Evolutionary conservation across 139 green algal genomes (phyloP).

Genomic region (Deuterostichococcus epilithicus): DNA sequence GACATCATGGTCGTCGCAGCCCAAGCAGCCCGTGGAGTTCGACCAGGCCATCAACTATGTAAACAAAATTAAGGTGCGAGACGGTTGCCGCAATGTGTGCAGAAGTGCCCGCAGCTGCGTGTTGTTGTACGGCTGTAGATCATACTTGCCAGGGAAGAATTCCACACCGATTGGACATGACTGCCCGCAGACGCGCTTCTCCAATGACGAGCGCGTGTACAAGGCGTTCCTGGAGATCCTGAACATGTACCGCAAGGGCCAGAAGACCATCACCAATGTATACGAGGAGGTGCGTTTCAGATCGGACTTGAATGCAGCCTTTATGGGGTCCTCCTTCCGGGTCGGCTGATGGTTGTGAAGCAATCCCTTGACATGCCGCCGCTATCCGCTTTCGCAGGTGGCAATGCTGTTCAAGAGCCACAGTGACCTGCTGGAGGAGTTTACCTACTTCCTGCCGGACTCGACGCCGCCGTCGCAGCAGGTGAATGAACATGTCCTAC

Average conservation of each 20-base stretch:
- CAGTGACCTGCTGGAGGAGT: conserved; percentile 93
- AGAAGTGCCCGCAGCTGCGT: not conserved
- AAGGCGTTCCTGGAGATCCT: conserved; percentile 99
- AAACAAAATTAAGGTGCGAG: conserved; percentile 97
- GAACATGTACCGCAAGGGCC: conserved; percentile 98
- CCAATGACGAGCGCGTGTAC: conserved; percentile 94
- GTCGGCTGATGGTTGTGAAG: too few relatives aligned
- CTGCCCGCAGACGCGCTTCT: conserved; percentile 75
- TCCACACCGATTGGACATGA: not conserved
- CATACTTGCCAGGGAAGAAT: not conserved
- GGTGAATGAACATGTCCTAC: not conserved
- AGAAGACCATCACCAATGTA: conserved; percentile 94
- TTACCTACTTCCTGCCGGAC: conserved; percentile 98
- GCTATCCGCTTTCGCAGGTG: conserved; percentile 72
- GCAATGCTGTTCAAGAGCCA: conserved; percentile 90
- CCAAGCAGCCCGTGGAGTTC: conserved; percentile 91
- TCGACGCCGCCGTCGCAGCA: conserved; percentile 44
- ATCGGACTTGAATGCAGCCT: not conserved
- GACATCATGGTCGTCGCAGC: conserved; percentile 3
- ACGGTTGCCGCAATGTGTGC: not conserved
- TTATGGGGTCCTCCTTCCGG: too few relatives aligned
- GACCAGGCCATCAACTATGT: conserved; percentile 99
- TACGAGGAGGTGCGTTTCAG: conserved; percentile 81
- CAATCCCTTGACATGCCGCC: too few relatives aligned
- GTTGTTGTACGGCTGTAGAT: not conserved